Evolutionary conservation across 495 filamentous ascomycete species (phyloP).

Genomic region (Penicillium fimorum): DNA sequence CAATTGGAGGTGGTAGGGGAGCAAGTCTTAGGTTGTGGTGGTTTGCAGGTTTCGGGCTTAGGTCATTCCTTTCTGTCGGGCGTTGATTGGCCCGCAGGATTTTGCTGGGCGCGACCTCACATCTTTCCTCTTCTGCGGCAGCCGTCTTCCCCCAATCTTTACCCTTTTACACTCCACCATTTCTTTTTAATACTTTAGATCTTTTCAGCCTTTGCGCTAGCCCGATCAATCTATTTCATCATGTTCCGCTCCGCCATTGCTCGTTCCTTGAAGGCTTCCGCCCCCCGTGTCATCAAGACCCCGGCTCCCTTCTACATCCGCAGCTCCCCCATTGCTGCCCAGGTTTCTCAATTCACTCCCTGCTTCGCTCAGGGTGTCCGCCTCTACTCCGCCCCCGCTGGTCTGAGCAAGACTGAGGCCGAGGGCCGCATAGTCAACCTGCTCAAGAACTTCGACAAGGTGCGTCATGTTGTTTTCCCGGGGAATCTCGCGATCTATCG

Average conservation of each 20-base stretch:
- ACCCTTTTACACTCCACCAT: constrained; percentile 19
- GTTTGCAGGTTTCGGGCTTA: constrained; percentile 41
- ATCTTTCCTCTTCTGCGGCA: constrained; percentile 21
- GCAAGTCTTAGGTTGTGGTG: constrained; percentile 29
- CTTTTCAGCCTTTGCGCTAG: constrained; percentile 27
- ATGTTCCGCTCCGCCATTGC: constrained; percentile 89
- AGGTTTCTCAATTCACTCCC: constrained; percentile 48
- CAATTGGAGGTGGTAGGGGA: constrained; percentile 22
- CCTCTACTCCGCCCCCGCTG: constrained; percentile 81
- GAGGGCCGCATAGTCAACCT: constrained; percentile 91
- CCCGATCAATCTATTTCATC: constrained; percentile 37
- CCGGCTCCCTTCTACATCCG: constrained; percentile 55
- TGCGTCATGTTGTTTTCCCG: constrained; percentile 43
- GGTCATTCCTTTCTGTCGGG: constrained; percentile 47
- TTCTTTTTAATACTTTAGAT: constrained; percentile 24
- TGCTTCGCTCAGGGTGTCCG: constrained; percentile 60
- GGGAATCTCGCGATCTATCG: constrained; percentile 14
- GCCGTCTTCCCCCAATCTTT: constrained; percentile 16
- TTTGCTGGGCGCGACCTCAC: constrained; percentile 39
- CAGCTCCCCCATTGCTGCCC: constrained; percentile 51
- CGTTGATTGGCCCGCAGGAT: constrained; percentile 49
- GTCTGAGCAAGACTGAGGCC: constrained; percentile 76
- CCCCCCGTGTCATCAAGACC: constrained; percentile 55
- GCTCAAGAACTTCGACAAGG: constrained; percentile 96
- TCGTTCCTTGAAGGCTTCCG: constrained; percentile 59